Conservation (phyloP, 768 basidiomycete genomes). For the Leccinum aurantiacum region DNA sequence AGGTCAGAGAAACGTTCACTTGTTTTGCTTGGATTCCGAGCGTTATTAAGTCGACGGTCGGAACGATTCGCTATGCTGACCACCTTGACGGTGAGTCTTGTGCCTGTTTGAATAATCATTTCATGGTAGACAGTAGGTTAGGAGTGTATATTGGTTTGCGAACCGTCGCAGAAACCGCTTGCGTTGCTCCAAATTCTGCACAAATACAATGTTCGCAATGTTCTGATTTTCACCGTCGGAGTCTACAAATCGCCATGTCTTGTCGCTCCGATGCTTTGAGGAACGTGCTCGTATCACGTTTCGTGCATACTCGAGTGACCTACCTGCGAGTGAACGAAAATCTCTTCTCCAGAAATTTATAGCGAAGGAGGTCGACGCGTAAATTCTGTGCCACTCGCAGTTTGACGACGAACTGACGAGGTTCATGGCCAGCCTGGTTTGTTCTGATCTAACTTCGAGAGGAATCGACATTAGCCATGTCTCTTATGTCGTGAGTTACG, state of each 20-base stretch:
- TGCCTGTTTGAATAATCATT: neutral
- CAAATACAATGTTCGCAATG: conserved; percentile 56
- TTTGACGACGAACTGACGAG: conserved; percentile 4
- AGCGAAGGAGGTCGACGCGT: conserved; percentile 82
- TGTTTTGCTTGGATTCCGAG: too few relatives aligned
- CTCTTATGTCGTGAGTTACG: conserved; percentile 91
- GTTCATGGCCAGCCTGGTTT: conserved; percentile 66
- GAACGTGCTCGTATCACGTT: conserved; percentile 41
- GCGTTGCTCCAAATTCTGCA: conserved; percentile 86
- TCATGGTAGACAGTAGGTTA: conserved; percentile 28
- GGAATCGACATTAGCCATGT: conserved; percentile 95
- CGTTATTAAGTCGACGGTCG: conserved; percentile 30
- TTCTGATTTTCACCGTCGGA: conserved; percentile 97
- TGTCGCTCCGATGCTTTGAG: conserved; percentile 81
- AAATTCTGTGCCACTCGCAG: conserved; percentile 26
- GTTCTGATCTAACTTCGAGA: conserved; percentile 92
- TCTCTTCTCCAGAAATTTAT: conserved; percentile 78
- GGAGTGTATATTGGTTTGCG: conserved; percentile 87
- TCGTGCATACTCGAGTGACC: conserved; percentile 85
- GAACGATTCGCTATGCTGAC: conserved; percentile 83
- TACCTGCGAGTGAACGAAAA: conserved; percentile 70
- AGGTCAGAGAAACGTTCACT: conserved; percentile 79
- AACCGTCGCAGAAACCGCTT: conserved; percentile 80
- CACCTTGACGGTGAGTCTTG: conserved; percentile 59
- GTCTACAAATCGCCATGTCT: conserved; percentile 79